phyloP scores from a whole-genome alignment of 495 filamentous ascomycete genomes.

The Cryomyces minteri region DNA sequence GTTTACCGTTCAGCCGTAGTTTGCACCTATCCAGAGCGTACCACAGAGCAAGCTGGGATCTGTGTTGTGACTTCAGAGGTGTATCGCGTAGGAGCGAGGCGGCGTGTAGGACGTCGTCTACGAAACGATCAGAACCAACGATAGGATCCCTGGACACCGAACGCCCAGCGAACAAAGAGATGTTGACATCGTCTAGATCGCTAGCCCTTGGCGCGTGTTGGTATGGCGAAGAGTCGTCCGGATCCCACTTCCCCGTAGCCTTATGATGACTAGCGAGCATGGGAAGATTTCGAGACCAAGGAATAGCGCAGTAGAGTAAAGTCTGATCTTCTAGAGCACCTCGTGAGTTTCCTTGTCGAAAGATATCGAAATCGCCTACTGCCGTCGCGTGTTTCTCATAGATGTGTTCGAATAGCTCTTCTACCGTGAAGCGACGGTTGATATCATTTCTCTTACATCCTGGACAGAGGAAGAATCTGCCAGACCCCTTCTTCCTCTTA shows the following conservation, averaged over 20 bases:
- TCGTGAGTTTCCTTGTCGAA: neutral
- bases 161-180: constrained; percentile 1
- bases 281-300: constrained; percentile 14
- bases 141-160: neutral
- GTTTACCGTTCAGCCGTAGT: neutral
- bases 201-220: neutral
- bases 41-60: constrained; percentile 1
- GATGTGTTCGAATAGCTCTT: neutral
- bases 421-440: neutral
- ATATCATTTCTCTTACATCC: neutral
- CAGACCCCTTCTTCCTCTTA: neutral
- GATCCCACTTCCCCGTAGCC: constrained; percentile 9
- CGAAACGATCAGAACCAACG: neutral
- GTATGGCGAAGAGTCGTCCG: constrained; percentile 6
- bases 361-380: neutral
- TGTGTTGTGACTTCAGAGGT: neutral
- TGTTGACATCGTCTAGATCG: neutral
- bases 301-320: constrained; percentile 3
- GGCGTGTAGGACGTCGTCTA: constrained; percentile 6
- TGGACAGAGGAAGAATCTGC: neutral
- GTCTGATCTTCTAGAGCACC: no score
- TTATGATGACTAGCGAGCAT: constrained; percentile 10
- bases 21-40: constrained; percentile 3
- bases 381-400: neutral
- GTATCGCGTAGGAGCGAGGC: neutral